phyloP scores from a whole-genome alignment of 2,329 filamentous ascomycete genomes.

The Paraphaeosphaeria sporulosa region DNA sequence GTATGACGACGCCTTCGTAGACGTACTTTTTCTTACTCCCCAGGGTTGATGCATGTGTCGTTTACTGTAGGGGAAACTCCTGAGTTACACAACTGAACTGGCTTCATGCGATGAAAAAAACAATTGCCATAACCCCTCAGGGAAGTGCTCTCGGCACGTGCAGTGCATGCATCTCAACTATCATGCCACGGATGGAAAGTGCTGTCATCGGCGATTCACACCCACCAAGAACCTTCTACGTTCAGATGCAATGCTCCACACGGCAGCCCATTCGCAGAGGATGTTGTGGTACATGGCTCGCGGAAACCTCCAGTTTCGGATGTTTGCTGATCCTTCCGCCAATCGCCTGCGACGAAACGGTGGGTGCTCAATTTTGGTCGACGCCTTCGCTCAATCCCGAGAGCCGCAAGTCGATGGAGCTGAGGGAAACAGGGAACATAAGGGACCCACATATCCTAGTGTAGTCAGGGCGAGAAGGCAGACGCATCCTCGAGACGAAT shows the following conservation, averaged over 20 bases:
- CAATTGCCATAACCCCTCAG: no score
- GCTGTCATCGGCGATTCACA: neutral
- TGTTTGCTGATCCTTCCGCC: neutral
- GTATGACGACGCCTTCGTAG: neutral
- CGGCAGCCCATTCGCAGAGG: neutral
- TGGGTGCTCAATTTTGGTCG: neutral
- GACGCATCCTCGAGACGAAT: neutral
- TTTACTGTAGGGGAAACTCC: no score
- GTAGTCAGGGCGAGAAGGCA: neutral
- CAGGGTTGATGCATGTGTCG: no score
- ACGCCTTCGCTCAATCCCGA: neutral
- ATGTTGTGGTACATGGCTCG: conserved; percentile 6
- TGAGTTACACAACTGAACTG: neutral
- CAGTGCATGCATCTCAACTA: neutral
- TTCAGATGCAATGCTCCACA: neutral
- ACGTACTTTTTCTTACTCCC: no score
- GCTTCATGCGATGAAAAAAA: no score
- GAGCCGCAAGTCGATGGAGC: neutral
- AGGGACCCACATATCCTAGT: neutral
- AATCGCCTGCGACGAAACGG: neutral
- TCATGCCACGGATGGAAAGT: neutral
- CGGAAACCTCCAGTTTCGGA: neutral
- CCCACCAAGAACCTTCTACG: neutral
- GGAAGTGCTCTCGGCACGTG: neutral
- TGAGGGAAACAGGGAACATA: neutral